Evolutionary conservation across 495 filamentous ascomycete genomes (phyloP), one percentile per base, ranked within the genome.

Genomic region (Aspergillus conjunctus): DNA sequence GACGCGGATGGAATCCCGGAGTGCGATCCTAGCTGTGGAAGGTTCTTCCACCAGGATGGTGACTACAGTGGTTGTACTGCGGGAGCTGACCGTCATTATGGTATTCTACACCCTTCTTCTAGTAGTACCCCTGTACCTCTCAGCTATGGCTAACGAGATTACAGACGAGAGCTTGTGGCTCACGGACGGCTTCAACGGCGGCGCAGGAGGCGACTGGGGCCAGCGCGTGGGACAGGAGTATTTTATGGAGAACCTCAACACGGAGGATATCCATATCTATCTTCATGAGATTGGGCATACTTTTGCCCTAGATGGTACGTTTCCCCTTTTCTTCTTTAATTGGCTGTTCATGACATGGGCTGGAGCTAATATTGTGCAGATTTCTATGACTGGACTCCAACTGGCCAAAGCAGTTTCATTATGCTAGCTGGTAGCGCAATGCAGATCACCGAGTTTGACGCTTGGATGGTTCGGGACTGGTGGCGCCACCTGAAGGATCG

Each of bases 301-400:
- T 7, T 65, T 65, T 43, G 63, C 63, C 14, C 45, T 65, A 21
- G 63, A 65, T 52, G 63, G 63, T 65, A 59, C 2, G 48, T 37
- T 20, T 12, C 31, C 34, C 20, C 14, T 14, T 20, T 48, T 37
- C 15, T 26, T 32, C 4, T 52, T 34, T n/a, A 3, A 52, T 20
- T 52, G 4, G 9, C 2, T 2, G 14, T 45, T 15, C 4, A 33
- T 37, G 32, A 45, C 7, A 11, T 41, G 2, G 5, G 2, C n/a
- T 12, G 1, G 5, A 7, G 31, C 34, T 56, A n/a, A 56, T 18
- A 6, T 1, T 12, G 4, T 12, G 7, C 11, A 65, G 62, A 65
- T 31, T 65, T 65, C 54, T 65, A 65, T 33, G 62, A 65, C 54
- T 65, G 62, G 62, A 58, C 58, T 22, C 62, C 62, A 2, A 65